Evolutionary conservation across 83 land plant species (phyloP).

Genomic region (Picea abies): DNA sequence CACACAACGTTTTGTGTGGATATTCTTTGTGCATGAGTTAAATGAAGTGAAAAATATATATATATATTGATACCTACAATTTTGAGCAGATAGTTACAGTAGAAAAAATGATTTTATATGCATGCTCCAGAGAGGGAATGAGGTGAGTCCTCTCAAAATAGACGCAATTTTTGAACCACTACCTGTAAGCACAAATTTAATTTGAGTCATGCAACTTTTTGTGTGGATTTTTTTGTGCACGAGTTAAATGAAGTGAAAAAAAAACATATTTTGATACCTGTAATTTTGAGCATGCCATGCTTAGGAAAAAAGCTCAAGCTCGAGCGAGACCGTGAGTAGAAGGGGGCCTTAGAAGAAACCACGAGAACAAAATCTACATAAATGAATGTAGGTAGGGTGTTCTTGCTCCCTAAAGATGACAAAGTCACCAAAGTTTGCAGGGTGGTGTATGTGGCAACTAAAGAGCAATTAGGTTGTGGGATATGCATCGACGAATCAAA

Average conservation of each 20-base stretch:
- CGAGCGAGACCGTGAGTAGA: too few species aligned
- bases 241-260: neutral
- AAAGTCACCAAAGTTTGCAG: too few species aligned
- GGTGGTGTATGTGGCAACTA: too few species aligned
- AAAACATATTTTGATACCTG: neutral
- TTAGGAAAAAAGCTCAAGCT: too few species aligned
- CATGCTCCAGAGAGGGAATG: neutral
- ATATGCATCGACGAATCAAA: too few species aligned
- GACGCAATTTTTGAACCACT: conserved; percentile 36
- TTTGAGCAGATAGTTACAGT: conserved; percentile 74
- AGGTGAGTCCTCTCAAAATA: too few species aligned
- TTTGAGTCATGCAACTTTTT: neutral
- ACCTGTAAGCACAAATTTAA: conserved; percentile 42
- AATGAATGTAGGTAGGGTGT: too few species aligned
- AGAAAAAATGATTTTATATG: conserved; percentile 79
- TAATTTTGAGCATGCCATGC: conserved; percentile 21
- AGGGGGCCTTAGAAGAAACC: too few species aligned
- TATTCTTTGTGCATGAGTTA: neutral
- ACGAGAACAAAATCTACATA: too few species aligned
- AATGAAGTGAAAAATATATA: neutral
- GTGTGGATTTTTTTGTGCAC: neutral
- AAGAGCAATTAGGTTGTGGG: too few species aligned
- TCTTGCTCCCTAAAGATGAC: too few species aligned
- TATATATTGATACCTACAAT: neutral
- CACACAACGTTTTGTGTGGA: neutral